A percentile compares a stretch with the other conserved stretches of the same genome.
Evolutionary conservation across 305 asterid species (phyloP).

Genomic region (Fraxinus baroniana): DNA sequence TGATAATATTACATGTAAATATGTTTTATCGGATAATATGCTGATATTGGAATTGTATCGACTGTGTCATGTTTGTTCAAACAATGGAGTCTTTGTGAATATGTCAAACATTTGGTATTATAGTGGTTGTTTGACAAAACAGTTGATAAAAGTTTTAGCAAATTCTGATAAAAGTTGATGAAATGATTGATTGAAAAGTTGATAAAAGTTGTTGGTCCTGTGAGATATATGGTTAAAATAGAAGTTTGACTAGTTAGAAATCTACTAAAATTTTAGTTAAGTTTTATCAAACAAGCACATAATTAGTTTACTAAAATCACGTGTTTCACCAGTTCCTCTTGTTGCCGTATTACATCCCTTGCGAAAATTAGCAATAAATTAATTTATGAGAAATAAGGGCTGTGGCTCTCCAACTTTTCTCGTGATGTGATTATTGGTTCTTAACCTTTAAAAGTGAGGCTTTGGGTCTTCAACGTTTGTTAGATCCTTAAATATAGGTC

Average conservation of each 20-base stretch:
- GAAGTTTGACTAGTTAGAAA: background rate
- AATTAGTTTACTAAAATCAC: background rate
- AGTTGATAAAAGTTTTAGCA: background rate
- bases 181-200: background rate
- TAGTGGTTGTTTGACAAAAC: background rate
- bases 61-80: background rate
- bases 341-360: background rate
- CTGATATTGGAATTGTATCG: background rate
- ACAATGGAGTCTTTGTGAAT: background rate
- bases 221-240: background rate
- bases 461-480: background rate
- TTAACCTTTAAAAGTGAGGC: background rate
- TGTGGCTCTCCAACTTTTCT: background rate
- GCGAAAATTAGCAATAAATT: background rate
- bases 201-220: background rate
- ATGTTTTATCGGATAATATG: slow-evolving; percentile 7
- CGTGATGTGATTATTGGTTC: background rate
- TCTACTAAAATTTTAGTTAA: background rate
- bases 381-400: background rate
- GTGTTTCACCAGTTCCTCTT: slow-evolving; percentile 6
- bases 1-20: background rate
- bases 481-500: background rate
- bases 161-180: background rate
- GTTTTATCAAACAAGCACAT: background rate
- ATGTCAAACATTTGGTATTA: background rate